Evolutionary conservation across 805 yeast genomes (phyloP).

Genomic region (Schwanniomyces sp.): DNA sequence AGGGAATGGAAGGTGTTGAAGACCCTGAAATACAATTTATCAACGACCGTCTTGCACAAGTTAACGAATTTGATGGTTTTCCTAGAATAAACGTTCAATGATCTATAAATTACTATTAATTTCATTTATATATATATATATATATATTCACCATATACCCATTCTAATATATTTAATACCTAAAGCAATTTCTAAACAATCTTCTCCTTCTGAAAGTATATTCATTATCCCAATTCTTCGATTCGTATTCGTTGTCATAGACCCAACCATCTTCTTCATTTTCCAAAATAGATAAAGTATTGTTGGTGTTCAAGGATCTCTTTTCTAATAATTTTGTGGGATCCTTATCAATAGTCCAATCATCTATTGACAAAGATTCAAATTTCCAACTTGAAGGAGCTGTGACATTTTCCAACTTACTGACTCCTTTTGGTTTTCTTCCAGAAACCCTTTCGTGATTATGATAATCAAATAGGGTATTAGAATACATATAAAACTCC

Average conservation of each 20-base stretch:
- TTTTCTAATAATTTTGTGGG: constrained; percentile 53
- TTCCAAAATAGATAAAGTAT: constrained; percentile 17
- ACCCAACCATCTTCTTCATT: constrained; percentile 51
- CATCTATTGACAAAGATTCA: constrained; percentile 47
- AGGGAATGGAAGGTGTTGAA: constrained; percentile 43
- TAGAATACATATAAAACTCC: constrained; percentile 59
- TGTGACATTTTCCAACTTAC: constrained; percentile 49
- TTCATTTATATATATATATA: not conserved
- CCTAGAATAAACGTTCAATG: not conserved
- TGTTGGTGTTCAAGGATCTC: constrained; percentile 31
- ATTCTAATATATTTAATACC: constrained; percentile 34
- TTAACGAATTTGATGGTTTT: not conserved
- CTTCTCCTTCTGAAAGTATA: constrained; percentile 59
- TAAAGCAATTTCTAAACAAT: constrained; percentile 49
- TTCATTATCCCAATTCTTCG: constrained; percentile 32
- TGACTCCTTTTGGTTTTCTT: constrained; percentile 66
- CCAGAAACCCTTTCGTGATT: constrained; percentile 41
- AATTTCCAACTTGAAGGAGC: constrained; percentile 80
- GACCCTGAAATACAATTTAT: not conserved
- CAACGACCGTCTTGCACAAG: not conserved
- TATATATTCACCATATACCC: constrained; percentile 1
- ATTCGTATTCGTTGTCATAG: constrained; percentile 29
- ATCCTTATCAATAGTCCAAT: constrained; percentile 65
- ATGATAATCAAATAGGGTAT: constrained; percentile 50
- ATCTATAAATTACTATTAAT: not conserved